Evolutionary conservation across 495 filamentous ascomycete genomes (phyloP).

Genomic region (Stereocaulon alpinum): DNA sequence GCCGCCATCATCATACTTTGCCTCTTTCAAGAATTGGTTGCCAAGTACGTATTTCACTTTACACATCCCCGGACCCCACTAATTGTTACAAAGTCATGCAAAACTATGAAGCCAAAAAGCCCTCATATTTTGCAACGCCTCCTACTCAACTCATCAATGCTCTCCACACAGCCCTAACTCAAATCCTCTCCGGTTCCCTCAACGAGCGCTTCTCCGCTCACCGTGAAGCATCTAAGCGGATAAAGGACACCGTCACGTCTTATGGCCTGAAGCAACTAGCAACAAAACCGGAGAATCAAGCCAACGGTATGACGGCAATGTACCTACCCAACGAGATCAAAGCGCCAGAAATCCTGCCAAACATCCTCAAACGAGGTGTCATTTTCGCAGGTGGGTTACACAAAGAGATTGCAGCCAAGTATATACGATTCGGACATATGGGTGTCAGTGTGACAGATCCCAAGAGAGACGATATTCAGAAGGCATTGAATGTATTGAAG

Average conservation of each 20-base stretch:
- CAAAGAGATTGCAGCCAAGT: conserved; percentile 66
- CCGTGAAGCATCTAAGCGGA: conserved; percentile 59
- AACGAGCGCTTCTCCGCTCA: conserved; percentile 72
- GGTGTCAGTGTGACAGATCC: conserved; percentile 68
- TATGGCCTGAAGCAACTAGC: conserved; percentile 83
- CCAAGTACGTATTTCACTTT: conserved; percentile 48
- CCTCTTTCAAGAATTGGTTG: conserved; percentile 92
- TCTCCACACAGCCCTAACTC: conserved; percentile 81
- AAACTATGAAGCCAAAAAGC: conserved; percentile 94
- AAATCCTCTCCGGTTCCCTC: conserved; percentile 72
- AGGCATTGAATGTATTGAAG: conserved; percentile 68
- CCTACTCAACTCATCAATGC: conserved; percentile 90
- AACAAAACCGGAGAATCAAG: conserved; percentile 74
- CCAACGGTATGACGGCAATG: conserved; percentile 95
- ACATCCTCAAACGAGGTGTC: conserved; percentile 77
- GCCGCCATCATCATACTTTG: conserved; percentile 79
- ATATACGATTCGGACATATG: conserved; percentile 86
- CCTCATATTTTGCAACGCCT: conserved; percentile 95
- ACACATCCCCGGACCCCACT: background rate
- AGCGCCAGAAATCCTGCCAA: conserved; percentile 72
- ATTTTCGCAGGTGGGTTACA: conserved; percentile 93
- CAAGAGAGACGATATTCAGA: conserved; percentile 59
- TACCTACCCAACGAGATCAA: conserved; percentile 80
- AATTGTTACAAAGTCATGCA: conserved; percentile 60
- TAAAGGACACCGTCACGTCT: conserved; percentile 69